Evolutionary conservation across 768 basidiomycete genomes (phyloP).

Genomic region (Macrolepiota fuliginosa): DNA sequence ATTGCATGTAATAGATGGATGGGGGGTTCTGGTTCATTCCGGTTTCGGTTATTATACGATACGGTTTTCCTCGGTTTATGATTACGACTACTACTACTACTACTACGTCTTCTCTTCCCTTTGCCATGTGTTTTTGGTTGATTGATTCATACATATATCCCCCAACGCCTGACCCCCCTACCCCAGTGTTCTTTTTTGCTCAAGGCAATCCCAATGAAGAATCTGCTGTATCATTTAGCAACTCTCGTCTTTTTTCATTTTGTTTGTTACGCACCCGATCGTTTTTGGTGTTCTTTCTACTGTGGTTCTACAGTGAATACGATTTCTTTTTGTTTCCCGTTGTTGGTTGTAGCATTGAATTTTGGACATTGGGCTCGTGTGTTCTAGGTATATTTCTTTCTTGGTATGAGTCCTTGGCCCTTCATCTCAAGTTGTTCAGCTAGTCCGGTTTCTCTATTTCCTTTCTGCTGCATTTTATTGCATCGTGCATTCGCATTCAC

Average conservation of each 20-base stretch:
- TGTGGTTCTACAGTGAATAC: neutral
- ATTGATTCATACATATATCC: conserved; percentile 2
- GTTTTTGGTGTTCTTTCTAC: neutral
- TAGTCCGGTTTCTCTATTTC: neutral
- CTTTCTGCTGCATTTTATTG: neutral
- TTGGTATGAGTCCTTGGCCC: too few relatives aligned
- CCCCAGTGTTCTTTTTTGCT: conserved; percentile 4
- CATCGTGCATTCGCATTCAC: neutral
- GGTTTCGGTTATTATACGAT: conserved; percentile 7
- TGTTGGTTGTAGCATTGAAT: neutral
- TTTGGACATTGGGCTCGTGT: too few relatives aligned
- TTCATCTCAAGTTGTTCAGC: neutral
- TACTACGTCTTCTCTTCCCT: neutral
- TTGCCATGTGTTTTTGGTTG: conserved; percentile 1
- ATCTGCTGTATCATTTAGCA: conserved; percentile 7
- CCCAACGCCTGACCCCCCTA: neutral
- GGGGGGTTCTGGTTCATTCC: conserved; percentile 7
- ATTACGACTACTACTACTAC: conserved; percentile 3
- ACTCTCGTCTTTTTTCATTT: neutral
- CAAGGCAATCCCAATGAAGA: conserved; percentile 4
- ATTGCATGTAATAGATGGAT: conserved; percentile 58
- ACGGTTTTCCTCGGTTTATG: neutral
- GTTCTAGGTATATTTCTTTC: too few relatives aligned
- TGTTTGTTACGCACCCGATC: neutral
- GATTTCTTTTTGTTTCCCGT: neutral